A percentile compares a stretch with the other conserved stretches of the same genome.
Evolutionary conservation across 2,329 filamentous ascomycete genomes (phyloP).

Genomic region (Stachybotrys chartarum): DNA sequence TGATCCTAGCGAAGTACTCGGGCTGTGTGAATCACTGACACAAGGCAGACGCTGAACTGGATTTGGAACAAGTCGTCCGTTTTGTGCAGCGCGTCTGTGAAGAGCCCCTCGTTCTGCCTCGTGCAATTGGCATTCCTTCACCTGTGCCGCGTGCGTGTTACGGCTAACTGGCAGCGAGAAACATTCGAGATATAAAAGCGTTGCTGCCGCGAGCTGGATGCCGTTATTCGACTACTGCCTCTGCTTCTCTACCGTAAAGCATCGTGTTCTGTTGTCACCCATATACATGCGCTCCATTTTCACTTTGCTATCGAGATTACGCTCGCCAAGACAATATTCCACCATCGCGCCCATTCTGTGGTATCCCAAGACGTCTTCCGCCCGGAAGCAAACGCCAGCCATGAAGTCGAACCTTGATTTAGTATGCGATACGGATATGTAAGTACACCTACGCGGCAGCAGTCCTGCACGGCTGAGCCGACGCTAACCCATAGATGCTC

Average conservation of each 20-base stretch:
- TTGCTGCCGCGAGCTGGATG: too few relatives aligned
- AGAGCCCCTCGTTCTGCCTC: background rate
- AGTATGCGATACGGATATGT: slow-evolving; percentile 16
- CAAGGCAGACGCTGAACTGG: background rate
- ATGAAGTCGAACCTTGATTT: slow-evolving; percentile 15
- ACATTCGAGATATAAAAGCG: too few relatives aligned
- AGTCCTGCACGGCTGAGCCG: background rate
- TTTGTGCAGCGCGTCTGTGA: background rate
- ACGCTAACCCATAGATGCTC: background rate
- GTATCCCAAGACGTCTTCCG: background rate
- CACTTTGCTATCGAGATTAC: too few relatives aligned
- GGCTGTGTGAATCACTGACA: background rate
- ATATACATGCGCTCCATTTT: too few relatives aligned
- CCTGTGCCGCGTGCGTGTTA: too few relatives aligned
- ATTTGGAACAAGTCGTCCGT: background rate
- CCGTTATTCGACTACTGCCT: too few relatives aligned
- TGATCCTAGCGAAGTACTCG: background rate
- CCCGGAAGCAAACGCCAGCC: background rate
- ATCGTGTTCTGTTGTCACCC: too few relatives aligned
- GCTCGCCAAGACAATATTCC: too few relatives aligned
- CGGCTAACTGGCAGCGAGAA: too few relatives aligned
- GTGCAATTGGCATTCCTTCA: background rate
- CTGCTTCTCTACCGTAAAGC: too few relatives aligned
- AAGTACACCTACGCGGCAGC: slow-evolving; percentile 2
- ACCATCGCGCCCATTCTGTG: too few relatives aligned